Evolutionary conservation across 2,329 filamentous ascomycete species (phyloP), one percentile per base, ranked within the genome.

Genomic region (Fusarium bulbicola): DNA sequence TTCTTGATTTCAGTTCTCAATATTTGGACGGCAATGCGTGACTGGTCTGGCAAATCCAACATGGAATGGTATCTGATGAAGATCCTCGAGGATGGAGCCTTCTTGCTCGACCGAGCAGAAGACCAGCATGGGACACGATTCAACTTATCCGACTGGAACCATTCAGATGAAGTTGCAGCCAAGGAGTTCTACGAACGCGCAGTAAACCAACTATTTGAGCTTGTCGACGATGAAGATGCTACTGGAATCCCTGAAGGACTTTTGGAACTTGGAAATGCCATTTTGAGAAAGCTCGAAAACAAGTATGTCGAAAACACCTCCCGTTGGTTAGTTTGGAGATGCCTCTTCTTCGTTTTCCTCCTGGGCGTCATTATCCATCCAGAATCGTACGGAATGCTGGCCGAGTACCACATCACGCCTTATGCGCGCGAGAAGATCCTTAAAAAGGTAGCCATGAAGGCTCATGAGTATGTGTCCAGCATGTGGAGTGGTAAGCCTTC

Each of bases 61-160:
- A 91, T 99, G 86, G 95, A 98, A 83, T 93, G 94, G 83, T 98
- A 95, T 81, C 89, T 99, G 18, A 96, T 97, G 93, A 93, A 96
- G 80, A 94, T 97, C 68, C 89, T 99, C 37, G 94, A 97, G 82
- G 93, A 97, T 77, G 96, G 96, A 74, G 92, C 95, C 43, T 98
- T 98, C 79, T 86, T 98, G 64, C 86, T 98, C 76, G 95, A 97
- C 79, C 92, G 93, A 79, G 91, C 93, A 77, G 93, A 95, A 81
- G 92, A 95, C 79, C 92, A 94, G 76, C 88, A 92, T 70, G 89
- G 91, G 40, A 91, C 91, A 68, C 87, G 92, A 72, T 88, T 92
- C 82, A 91, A 94, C 82, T 85, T 93, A 45, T 91, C 92, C 62
- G 87, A 91, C 70, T 93, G 93, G 84, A 91, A 91, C 71, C 89